A percentile compares a stretch with the other conserved stretches of the same genome.
These are phyloP conservation scores for Tricholoma saponaceum DNA, from an alignment of 768 basidiomycete species.

Conservation along the genomic window DNA sequence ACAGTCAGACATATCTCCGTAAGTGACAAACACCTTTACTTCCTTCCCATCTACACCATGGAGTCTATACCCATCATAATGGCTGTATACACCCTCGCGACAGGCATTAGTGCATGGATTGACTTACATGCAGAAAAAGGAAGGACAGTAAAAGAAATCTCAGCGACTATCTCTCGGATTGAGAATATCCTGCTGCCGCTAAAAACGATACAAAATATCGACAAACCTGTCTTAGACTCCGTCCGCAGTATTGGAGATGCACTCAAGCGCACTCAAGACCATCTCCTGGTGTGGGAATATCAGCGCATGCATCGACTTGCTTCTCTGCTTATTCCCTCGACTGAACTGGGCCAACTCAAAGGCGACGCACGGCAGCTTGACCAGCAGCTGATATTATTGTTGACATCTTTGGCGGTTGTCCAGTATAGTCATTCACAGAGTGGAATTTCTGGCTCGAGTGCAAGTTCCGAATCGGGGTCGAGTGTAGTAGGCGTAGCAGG, in stretches of 20 bases:
- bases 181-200: slow-evolving; percentile 15
- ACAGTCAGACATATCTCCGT: no score
- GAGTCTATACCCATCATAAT: slow-evolving; percentile 12
- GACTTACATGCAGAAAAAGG: slow-evolving; percentile 14
- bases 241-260: slow-evolving; percentile 17
- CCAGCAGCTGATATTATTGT: slow-evolving; percentile 20
- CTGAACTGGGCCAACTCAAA: slow-evolving; percentile 14
- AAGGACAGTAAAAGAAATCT: slow-evolving; percentile 11
- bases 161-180: slow-evolving; percentile 13
- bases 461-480: slow-evolving; percentile 1
- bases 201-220: neutral
- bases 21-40: no score
- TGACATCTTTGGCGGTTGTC: slow-evolving; percentile 11
- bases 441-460: no score
- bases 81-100: slow-evolving; percentile 13
- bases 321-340: slow-evolving; percentile 18
- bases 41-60: neutral
- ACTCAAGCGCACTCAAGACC: slow-evolving; percentile 17
- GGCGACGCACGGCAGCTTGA: slow-evolving; percentile 19
- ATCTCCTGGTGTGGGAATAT: slow-evolving; percentile 14
- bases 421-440: neutral
- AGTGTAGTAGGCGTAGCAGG: neutral
- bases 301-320: slow-evolving; percentile 10
- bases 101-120: slow-evolving; percentile 11
- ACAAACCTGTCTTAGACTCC: slow-evolving; percentile 6